Conservation (phyloP, 176 grass and related monocot species). For the Chloris gayana region DNA sequence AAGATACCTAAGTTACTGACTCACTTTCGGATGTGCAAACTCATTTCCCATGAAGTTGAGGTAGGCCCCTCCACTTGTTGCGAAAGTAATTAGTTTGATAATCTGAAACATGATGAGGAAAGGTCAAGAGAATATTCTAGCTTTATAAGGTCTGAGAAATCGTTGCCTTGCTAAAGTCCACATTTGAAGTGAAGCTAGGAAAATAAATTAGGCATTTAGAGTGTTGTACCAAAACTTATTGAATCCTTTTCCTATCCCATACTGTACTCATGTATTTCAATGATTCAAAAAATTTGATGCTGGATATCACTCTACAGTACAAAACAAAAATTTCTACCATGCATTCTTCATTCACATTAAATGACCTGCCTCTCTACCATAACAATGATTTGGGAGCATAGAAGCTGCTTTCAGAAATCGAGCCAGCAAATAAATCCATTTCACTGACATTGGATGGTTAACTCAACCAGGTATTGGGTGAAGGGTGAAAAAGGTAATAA, state of each 20-base stretch:
- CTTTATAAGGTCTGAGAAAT: not conserved
- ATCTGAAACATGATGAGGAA: conserved; percentile 62
- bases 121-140: not conserved
- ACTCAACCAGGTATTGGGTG: too few relatives aligned
- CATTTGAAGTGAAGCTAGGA: not conserved
- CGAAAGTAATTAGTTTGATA: conserved; percentile 92
- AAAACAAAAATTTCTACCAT: too few relatives aligned
- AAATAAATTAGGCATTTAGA: not conserved
- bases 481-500: too few relatives aligned
- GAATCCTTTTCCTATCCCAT: not conserved
- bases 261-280: too few relatives aligned
- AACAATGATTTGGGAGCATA: too few relatives aligned
- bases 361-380: too few relatives aligned
- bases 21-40: conserved; percentile 93
- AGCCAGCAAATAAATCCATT: too few relatives aligned
- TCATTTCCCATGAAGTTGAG: conserved; percentile 99
- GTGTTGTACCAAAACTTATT: not conserved
- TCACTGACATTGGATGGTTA: too few relatives aligned
- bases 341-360: too few relatives aligned
- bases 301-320: too few relatives aligned
- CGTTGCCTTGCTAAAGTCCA: not conserved
- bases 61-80: conserved; percentile 74
- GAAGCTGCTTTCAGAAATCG: too few relatives aligned
- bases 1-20: conserved; percentile 17
- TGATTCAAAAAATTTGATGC: too few relatives aligned